Evolutionary conservation across 345 rosid species (phyloP).

Genomic region (Mercurialis annua): DNA sequence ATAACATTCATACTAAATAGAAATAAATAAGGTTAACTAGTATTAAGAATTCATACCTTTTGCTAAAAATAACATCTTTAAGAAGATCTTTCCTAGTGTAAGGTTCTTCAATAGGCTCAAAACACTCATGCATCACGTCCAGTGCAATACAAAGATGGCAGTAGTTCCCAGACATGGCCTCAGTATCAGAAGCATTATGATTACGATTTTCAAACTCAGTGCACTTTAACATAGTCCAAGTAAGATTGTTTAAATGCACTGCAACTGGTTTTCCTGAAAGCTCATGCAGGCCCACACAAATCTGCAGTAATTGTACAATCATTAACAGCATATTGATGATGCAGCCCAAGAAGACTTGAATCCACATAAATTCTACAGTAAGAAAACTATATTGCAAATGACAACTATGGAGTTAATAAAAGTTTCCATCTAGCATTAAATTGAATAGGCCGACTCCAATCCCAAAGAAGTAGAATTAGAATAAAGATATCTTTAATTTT

Average conservation of each 20-base stretch:
- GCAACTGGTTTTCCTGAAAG: conserved; percentile 59
- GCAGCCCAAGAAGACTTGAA: background rate
- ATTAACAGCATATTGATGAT: conserved; percentile 12
- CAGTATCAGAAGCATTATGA: conserved; percentile 32
- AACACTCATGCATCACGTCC: conserved; percentile 84
- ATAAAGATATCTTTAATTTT: too few relatives aligned
- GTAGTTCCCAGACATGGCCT: conserved; percentile 25
- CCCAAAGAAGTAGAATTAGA: background rate
- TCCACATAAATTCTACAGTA: too few relatives aligned
- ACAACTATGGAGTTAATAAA: too few relatives aligned
- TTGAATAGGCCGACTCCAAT: too few relatives aligned
- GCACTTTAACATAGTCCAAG: conserved; percentile 63
- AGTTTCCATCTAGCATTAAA: too few relatives aligned
- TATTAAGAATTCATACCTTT: conserved; percentile 44
- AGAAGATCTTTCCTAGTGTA: conserved; percentile 51
- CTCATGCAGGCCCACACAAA: conserved; percentile 51
- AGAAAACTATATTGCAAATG: too few relatives aligned
- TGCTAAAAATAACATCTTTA: conserved; percentile 68
- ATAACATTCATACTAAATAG: background rate
- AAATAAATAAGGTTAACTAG: background rate
- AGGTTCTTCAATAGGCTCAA: conserved; percentile 61
- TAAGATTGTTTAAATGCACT: conserved; percentile 53
- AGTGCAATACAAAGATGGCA: conserved; percentile 68
- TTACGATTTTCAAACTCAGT: conserved; percentile 23
- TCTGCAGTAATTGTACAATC: conserved; percentile 36